Conservation (phyloP, 441 rosid species). For the Jatropha multifida region DNA sequence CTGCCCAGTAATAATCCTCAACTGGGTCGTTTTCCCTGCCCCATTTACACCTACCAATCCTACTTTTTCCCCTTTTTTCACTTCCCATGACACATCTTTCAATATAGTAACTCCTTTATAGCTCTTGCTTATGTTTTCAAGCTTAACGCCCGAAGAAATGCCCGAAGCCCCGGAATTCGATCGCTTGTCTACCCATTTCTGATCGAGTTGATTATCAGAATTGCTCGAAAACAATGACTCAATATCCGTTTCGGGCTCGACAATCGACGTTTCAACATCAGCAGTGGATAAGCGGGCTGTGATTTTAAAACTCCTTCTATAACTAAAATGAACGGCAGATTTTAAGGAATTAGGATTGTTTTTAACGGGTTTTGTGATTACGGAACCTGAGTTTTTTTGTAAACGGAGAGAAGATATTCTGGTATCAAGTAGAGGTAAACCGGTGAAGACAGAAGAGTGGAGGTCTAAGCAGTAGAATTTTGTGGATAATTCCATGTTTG, state of each 20-base stretch:
- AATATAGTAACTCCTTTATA: conserved; percentile 82
- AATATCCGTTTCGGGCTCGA: conserved; percentile 45
- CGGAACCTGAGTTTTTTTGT: conserved; percentile 22
- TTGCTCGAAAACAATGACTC: conserved; percentile 68
- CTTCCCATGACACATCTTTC: conserved; percentile 87
- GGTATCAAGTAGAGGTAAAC: conserved; percentile 5
- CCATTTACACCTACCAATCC: conserved; percentile 96
- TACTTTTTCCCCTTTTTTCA: conserved; percentile 85
- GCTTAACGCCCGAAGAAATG: conserved; percentile 78
- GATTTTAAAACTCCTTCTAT: conserved; percentile 33
- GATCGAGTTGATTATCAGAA: conserved; percentile 33
- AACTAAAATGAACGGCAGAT: conserved; percentile 16
- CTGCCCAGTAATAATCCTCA: conserved; percentile 77
- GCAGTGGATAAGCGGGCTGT: conserved; percentile 51
- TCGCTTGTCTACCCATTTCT: conserved; percentile 35
- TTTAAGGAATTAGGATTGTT: conserved; percentile 23
- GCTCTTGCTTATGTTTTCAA: conserved; percentile 74
- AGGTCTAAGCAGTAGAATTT: conserved; percentile 58
- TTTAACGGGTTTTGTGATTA: conserved; percentile 18
- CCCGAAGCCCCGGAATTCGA: conserved; percentile 60
- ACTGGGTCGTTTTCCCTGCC: conserved; percentile 92
- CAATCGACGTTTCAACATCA: conserved; percentile 52
- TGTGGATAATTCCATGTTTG: conserved; percentile 65
- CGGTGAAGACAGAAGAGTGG: conserved; percentile 52
- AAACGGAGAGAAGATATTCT: conserved; percentile 24